A percentile compares a stretch with the other conserved stretches of the same genome.
phyloP scores from a whole-genome alignment of 495 filamentous ascomycete genomes.

The Thozetella sp. region DNA sequence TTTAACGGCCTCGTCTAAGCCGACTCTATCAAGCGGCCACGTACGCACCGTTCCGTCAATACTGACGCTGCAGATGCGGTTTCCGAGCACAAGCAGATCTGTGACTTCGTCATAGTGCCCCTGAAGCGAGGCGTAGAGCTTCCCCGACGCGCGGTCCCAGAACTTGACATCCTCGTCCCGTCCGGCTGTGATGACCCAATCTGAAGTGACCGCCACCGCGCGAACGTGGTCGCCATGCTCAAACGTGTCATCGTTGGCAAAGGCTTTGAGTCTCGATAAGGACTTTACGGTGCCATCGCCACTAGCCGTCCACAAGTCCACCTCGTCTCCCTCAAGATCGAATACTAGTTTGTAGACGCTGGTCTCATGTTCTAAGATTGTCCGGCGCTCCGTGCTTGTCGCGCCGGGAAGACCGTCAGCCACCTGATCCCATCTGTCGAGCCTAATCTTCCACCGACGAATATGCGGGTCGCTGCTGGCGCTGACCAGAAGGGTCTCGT shows the following conservation, averaged over 20 bases:
- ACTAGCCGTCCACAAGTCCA: slow-evolving; percentile 87
- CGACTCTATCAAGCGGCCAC: slow-evolving; percentile 71
- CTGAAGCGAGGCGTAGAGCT: slow-evolving; percentile 73
- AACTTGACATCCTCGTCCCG: slow-evolving; percentile 89
- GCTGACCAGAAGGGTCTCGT: slow-evolving; percentile 66
- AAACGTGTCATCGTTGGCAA: slow-evolving; percentile 70
- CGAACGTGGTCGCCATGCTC: slow-evolving; percentile 87
- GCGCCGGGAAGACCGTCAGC: slow-evolving; percentile 32
- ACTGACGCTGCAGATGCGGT: slow-evolving; percentile 71
- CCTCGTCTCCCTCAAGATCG: slow-evolving; percentile 55
- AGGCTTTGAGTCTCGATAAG: slow-evolving; percentile 64
- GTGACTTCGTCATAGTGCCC: slow-evolving; percentile 96
- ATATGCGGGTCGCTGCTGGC: slow-evolving; percentile 87
- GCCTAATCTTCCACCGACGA: slow-evolving; percentile 64
- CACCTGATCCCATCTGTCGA: slow-evolving; percentile 46
- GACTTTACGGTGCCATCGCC: slow-evolving; percentile 84
- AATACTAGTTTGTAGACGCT: slow-evolving; percentile 80
- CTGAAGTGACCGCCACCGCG: slow-evolving; percentile 70
- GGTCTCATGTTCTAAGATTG: slow-evolving; percentile 84
- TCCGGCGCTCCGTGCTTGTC: slow-evolving; percentile 45
- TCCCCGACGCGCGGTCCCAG: slow-evolving; percentile 76
- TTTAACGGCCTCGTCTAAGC: slow-evolving; percentile 60
- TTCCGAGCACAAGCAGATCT: slow-evolving; percentile 62
- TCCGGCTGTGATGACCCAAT: slow-evolving; percentile 90
- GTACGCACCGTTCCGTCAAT: slow-evolving; percentile 87